Evolutionary conservation across 1,284 basidiomycete genomes (phyloP).

Genomic region (Trametes versicolor): DNA sequence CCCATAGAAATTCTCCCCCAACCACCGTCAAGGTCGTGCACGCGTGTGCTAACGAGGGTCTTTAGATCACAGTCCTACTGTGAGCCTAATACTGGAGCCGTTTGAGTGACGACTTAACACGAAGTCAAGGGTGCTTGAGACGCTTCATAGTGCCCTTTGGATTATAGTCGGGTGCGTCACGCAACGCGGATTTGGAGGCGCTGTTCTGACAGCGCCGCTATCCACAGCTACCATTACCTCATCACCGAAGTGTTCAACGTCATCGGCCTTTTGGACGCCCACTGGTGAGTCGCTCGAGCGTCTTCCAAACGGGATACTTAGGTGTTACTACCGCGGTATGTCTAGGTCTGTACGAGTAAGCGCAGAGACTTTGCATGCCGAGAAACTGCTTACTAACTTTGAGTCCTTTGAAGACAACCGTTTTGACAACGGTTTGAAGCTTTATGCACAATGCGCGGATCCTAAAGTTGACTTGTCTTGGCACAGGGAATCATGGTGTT

Average conservation of each 20-base stretch:
- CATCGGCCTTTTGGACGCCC: background rate
- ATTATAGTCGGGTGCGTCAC: conserved; percentile 12
- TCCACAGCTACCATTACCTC: conserved; percentile 13
- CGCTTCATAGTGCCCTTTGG: conserved; percentile 10
- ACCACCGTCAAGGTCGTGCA: background rate
- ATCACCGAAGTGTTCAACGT: conserved; percentile 10
- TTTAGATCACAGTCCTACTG: background rate
- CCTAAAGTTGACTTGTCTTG: background rate
- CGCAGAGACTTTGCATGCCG: no score
- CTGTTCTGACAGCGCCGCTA: background rate
- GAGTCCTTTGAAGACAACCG: no score
- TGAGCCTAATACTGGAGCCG: background rate
- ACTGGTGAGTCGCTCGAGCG: background rate
- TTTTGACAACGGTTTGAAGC: background rate
- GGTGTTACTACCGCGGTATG: no score
- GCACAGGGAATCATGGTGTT: background rate
- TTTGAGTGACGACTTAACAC: background rate
- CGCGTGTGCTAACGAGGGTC: background rate
- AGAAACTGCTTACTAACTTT: no score
- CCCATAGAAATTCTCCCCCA: background rate
- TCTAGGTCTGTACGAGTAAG: background rate
- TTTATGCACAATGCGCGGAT: no score
- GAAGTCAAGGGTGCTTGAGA: conserved; percentile 8
- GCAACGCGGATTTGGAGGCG: background rate
- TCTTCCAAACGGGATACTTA: background rate